Evolutionary conservation across 2,329 filamentous ascomycete species (phyloP), one percentile per base, ranked within the genome.

Genomic region (Penicillium janthinellum): DNA sequence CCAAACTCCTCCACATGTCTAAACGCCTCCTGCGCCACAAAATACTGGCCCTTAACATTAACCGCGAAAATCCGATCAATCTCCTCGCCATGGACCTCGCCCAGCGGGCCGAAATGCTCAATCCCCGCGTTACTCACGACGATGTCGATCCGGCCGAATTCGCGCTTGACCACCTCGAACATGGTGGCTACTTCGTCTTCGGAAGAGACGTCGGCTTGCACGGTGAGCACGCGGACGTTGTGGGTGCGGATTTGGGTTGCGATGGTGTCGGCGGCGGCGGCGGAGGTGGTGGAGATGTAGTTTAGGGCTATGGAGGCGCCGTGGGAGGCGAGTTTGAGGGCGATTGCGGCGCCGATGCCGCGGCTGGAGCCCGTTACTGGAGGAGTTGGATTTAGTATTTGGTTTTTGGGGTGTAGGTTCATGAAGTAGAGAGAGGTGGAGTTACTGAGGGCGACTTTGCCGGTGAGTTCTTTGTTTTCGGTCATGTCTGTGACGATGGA

Each of bases 31-130:
- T 68, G 63, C 22, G 64, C 64, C 38, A 68, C 66, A 58, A 68
- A 67, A 52, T 66, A 68, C 54, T 68, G 66, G 1, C 64, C 64
- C 56, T 68, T 68, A 5, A 68, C 63, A 55, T 68, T 68, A 5
- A 67, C 63, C 15, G 58, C 64, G 34, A 67, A 68, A 28, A 68
- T 48, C 5, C 58, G 59, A 50, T 68, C 66, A 11, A 68, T 67
- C 17, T 68, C 66, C 22, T 55, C 57, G 0, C 63, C 63, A 37
- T 55, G 61, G 0, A 62, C 63, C 42, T 65, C 57, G 0, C 52
- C 38, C 34, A 66, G 35, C 10, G 34, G 22, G 0, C 61, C 66
- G 25, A 68, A 68, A 58, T 67, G 63, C 49, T 68, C 66, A 22
- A 68, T 65, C 5, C 64, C 66, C 14, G 66, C 64, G 45, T 68